Evolutionary conservation across 2,329 filamentous ascomycete genomes (phyloP), one percentile per base, ranked within the genome.

Genomic region (Sclerotinia nivalis): DNA sequence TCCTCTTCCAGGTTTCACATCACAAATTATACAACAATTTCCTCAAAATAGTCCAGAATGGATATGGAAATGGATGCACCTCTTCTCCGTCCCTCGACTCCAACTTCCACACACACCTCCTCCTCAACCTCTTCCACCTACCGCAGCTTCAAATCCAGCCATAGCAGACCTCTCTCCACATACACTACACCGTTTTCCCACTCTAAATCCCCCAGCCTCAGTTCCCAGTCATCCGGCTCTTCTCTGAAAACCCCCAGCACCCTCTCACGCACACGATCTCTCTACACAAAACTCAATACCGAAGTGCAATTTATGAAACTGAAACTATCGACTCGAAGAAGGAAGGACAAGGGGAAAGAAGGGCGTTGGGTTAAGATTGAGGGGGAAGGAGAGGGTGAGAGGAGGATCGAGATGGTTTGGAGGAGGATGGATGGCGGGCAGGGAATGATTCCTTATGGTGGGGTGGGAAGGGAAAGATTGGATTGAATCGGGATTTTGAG

Each of bases 331-430:
- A 12, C 25, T 43, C 28, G 54, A 45, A 54, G 40, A 22, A 55
- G 55, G 58, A 54, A 31, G n/a, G 56, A 37, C 2, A n/a, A 40
- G 49, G 43, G 22, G 22, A 54, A 40, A 22, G 52, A 64, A 18
- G 67, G 67, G 28, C 56, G 60, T 37, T 69, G 67, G 67, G 37
- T 69, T 45, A 64, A 34, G 40, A n/a, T 69, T 31, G 66, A 69
- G 37, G 66, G 66, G 28, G 66, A 69, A 22, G 54, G 37, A 8
- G 66, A 69, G 49, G 50, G 25, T 20, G 66, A 69, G 58, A 69
- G 47, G 47, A 64, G 28, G 4, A 37, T 55, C 2, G 66, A 69
- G 49, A 55, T 69, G 66, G 58, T 69, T 20, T 69, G 66, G 66
- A 69, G 66, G 58, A 69, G 66, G 37, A 18, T 52, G 49, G 66